Evolutionary conservation across 2,329 filamentous ascomycete genomes (phyloP), one percentile per base, ranked within the genome.

Genomic region (Apiospora marii): DNA sequence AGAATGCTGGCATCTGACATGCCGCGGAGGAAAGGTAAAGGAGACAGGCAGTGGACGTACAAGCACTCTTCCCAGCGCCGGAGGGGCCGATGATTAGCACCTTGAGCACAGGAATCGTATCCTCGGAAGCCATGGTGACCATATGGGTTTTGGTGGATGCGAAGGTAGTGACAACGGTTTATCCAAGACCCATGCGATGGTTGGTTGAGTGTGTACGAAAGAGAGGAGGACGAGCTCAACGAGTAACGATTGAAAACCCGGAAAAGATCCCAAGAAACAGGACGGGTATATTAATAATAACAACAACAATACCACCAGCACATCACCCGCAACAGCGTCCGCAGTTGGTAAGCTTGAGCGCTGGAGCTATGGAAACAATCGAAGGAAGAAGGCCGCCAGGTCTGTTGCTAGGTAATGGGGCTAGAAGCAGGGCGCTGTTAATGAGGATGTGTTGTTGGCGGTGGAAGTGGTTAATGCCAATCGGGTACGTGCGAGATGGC

Each of bases 41-140:
- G 69, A 43, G 46, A 27, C 34, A 24, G 53, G 30, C n/a, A 37
- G 6, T 58, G 53, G 22, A 82, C 86, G 78, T 82, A 88, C 87
- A 81, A 70, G 87, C 87, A 53, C 87, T 88, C 80, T 90, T 89
- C 53, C 88, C 88, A 24, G 85, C 87, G 72, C 87, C 87, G 34
- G 87, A 88, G 14, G 87, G 87, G 16, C 88, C 88, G 79, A 89
- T 87, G 76, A 89, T 83, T 70, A 89, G 79, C 58, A 89, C 83
- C 80, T 89, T 89, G 74, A 89, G 82, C 13, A 85, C 84, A 34
- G 85, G 85, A 37, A 87, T 79, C 27, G 83, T 79, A 74, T 87
- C 84, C 75, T 87, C 84, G 53, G 85, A 85, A 58, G 84, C 81
- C 83, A 86, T 85, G 41, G 53, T 70, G 68, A 30, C 70, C 72